phyloP scores from a whole-genome alignment of 176 grass and related monocot genomes.

The Juncus effusus region DNA sequence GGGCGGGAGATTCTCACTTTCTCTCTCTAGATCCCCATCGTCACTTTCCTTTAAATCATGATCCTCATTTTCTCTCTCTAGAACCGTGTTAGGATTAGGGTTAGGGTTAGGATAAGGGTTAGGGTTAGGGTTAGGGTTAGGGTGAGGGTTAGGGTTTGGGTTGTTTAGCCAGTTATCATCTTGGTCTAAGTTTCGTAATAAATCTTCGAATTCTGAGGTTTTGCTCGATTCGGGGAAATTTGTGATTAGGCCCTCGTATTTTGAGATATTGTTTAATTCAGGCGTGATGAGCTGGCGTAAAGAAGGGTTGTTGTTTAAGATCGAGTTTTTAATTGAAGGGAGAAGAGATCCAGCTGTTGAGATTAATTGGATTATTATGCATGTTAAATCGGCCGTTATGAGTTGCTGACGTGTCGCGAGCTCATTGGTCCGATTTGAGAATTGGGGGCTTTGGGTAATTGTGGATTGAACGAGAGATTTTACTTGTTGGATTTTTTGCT shows the following conservation, averaged over 20 bases:
- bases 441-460: constrained; percentile 43
- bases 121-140: constrained; percentile 36
- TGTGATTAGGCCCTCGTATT: constrained; percentile 27
- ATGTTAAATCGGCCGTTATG: constrained; percentile 69
- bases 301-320: constrained; percentile 58
- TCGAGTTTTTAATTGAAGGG: constrained; percentile 71
- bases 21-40: constrained; percentile 65
- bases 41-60: constrained; percentile 84
- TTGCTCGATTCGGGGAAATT: constrained; percentile 35
- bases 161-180: constrained; percentile 51
- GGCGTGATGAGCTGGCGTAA: constrained; percentile 45
- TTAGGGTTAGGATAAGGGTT: constrained; percentile 37
- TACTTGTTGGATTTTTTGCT: constrained; percentile 89
- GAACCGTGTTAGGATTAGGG: too few species aligned
- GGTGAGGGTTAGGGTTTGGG: constrained; percentile 36
- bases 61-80: constrained; percentile 32
- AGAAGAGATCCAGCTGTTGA: constrained; percentile 78
- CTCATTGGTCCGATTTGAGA: constrained; percentile 36
- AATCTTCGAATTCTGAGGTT: constrained; percentile 42
- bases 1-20: constrained; percentile 70
- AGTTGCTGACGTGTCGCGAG: constrained; percentile 70
- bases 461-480: constrained; percentile 68
- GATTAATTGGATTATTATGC: constrained; percentile 85
- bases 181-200: constrained; percentile 51
- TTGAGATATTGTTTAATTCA: constrained; percentile 22